Base-by-base conservation (phyloP, 208 protist species). In the Wallacemonas sp. region DNA sequence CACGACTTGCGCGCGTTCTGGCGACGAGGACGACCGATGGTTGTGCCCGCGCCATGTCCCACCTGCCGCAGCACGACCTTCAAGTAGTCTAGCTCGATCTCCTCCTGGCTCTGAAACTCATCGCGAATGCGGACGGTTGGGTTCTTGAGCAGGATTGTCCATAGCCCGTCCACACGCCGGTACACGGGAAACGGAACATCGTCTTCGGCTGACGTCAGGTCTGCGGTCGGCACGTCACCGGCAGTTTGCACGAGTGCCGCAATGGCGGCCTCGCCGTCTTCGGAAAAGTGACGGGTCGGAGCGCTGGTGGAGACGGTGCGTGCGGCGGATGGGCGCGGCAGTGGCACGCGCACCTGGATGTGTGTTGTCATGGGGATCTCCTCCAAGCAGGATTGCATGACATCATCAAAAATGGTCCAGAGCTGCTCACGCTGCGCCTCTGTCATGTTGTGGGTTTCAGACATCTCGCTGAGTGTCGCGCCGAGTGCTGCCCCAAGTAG, bases 121-220 rank as follows among this genome's bases (percentile, higher is more conserved):
- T 92, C 84, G 0, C 75, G 81, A 30, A 96, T 76, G 27, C 80
- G 68, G 12, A 96, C 66, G 14, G 71, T 79, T 11, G 90, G 85
- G 43, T 90, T 74, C 73, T 92, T 90, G 30, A 96, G 76, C 32
- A 96, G 70, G 61, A 96, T 77, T 6, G 87, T 94, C 88, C 90
- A 96, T 65, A 90, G 38, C 4, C 83, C 86, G 62, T 93, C 84
- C 14, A 81, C 63, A 24, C 61, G 68, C 46, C 87, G 87, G 39
- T 92, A 93, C 14, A 94, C 76, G 0, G 90, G 90, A 67, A 91
- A 96, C 32, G 72, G 72, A 19, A 81, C 70, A 21, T 68, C 2
- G 30, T 66, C 74, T 29, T 87, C 78, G 19, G 70, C 48, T 4
- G 65, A 61, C 2, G 54, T 30, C 34, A 16, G n/a, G 56, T 46